A percentile compares a stretch with the other conserved stretches of the same genome.
Evolutionary conservation across 2,329 filamentous ascomycete species (phyloP).

Genomic region (Aureobasidium zeae): DNA sequence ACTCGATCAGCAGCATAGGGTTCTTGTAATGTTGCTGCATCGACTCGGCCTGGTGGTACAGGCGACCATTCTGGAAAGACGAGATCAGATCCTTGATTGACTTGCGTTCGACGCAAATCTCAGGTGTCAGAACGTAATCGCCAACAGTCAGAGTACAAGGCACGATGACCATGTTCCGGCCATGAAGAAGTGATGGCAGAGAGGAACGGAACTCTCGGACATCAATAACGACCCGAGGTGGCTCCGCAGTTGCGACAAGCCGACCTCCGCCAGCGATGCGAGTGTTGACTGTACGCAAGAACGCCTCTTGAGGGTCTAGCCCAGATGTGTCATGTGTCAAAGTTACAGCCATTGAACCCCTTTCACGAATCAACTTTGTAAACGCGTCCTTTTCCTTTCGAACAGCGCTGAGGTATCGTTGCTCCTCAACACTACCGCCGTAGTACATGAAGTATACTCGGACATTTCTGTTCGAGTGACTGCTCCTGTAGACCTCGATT

Average conservation of each 20-base stretch:
- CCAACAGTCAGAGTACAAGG: constrained; percentile 95
- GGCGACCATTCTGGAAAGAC: constrained; percentile 81
- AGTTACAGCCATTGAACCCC: constrained; percentile 83
- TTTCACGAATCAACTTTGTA: constrained; percentile 87
- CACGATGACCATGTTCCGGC: constrained; percentile 75
- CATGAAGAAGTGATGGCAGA: constrained; percentile 82
- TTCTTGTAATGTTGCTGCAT: constrained; percentile 91
- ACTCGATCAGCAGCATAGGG: constrained; percentile 91
- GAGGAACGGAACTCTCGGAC: constrained; percentile 93
- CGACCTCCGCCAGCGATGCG: constrained; percentile 89
- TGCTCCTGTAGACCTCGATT: constrained; percentile 92
- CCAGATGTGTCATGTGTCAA: constrained; percentile 62
- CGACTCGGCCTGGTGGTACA: constrained; percentile 84
- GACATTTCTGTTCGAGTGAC: constrained; percentile 79
- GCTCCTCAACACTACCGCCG: constrained; percentile 48
- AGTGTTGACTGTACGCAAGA: constrained; percentile 91
- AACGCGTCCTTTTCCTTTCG: constrained; percentile 96
- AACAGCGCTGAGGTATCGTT: constrained; percentile 20
- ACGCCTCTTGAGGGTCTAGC: constrained; percentile 80
- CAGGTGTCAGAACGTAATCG: constrained; percentile 87
- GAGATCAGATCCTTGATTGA: constrained; percentile 83
- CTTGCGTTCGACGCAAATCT: constrained; percentile 91
- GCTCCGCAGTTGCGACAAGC: constrained; percentile 71
- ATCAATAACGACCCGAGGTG: constrained; percentile 86
- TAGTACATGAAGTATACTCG: constrained; percentile 97